Percentiles rank a stretch among this genome's conserved stretches.
Evolutionary conservation across 441 rosid genomes (phyloP).

Genomic region (Adansonia grandidieri): DNA sequence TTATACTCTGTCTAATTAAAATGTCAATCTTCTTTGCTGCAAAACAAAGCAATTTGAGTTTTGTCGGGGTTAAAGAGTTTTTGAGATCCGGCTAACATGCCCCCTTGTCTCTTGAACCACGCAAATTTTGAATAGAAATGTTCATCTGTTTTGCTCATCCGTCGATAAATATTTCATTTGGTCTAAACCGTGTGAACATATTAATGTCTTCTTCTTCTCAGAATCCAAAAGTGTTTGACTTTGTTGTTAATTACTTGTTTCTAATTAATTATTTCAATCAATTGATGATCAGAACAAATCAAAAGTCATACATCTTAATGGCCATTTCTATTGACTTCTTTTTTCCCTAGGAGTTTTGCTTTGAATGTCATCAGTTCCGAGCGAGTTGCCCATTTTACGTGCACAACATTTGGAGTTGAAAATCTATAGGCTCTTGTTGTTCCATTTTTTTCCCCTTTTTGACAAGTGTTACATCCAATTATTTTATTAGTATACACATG

Average conservation of each 20-base stretch:
- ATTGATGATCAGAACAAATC: neutral
- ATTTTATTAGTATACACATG: too few relatives aligned
- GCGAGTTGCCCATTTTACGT: neutral
- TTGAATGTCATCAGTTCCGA: neutral
- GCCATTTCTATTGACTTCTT: slow-evolving; percentile 27
- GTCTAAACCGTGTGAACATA: neutral
- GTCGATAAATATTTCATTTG: neutral
- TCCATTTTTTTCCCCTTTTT: neutral
- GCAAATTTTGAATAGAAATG: neutral
- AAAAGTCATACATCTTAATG: slow-evolving; percentile 25
- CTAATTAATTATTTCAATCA: neutral
- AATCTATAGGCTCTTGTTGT: neutral
- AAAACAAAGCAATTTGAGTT: slow-evolving; percentile 10
- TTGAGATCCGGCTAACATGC: neutral
- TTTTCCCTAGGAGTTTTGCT: slow-evolving; percentile 11
- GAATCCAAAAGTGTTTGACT: slow-evolving; percentile 17
- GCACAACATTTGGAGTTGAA: neutral
- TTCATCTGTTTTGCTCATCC: neutral
- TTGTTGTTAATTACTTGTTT: neutral
- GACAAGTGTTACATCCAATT: too few relatives aligned
- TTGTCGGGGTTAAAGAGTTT: neutral
- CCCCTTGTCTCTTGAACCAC: neutral
- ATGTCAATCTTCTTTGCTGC: neutral
- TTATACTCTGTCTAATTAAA: neutral
- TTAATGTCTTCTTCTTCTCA: neutral